Percentiles rank a stretch among this genome's conserved stretches.
These are phyloP conservation scores for Hypomontagnella monticulosa DNA, from an alignment of 495 filamentous ascomycete genomes.

Conservation along the genomic window DNA sequence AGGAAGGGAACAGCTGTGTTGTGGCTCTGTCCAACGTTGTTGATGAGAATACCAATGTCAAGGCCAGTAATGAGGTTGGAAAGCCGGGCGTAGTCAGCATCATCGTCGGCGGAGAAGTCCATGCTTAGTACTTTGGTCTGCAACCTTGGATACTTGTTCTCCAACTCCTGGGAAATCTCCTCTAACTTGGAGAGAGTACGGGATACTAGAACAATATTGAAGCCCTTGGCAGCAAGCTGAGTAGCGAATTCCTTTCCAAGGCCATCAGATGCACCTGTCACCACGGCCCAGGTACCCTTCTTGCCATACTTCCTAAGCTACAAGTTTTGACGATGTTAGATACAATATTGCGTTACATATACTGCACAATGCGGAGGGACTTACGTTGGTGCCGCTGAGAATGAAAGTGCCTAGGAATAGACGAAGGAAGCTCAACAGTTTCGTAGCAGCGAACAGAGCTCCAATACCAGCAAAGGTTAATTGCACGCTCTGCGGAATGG, in stretches of 20 bases:
- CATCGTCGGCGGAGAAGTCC: constrained; percentile 84
- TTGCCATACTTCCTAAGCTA: constrained; percentile 91
- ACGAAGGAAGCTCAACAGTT: constrained; percentile 68
- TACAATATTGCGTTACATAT: neutral
- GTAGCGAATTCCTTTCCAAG: constrained; percentile 95
- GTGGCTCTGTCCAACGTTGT: constrained; percentile 97
- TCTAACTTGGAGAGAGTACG: constrained; percentile 91
- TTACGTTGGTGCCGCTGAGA: constrained; percentile 68
- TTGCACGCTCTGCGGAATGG: constrained; percentile 50
- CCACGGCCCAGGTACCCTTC: constrained; percentile 91
- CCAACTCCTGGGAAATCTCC: constrained; percentile 77
- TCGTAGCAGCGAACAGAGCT: constrained; percentile 64
- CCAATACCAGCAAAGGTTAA: constrained; percentile 63
- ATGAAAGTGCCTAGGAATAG: constrained; percentile 81
- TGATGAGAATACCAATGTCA: constrained; percentile 89
- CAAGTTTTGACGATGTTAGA: constrained; percentile 14
- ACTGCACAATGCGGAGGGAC: constrained; percentile 21
- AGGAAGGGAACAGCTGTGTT: constrained; percentile 90
- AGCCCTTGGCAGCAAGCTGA: constrained; percentile 89
- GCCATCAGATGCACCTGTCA: constrained; percentile 96
- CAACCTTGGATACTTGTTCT: constrained; percentile 69
- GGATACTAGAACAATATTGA: constrained; percentile 92
- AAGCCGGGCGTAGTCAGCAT: constrained; percentile 79
- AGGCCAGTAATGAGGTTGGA: constrained; percentile 71
- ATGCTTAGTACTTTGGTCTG: constrained; percentile 82